phyloP scores from a whole-genome alignment of 2,329 filamentous ascomycete species.

The Paradendryphiella salina region DNA sequence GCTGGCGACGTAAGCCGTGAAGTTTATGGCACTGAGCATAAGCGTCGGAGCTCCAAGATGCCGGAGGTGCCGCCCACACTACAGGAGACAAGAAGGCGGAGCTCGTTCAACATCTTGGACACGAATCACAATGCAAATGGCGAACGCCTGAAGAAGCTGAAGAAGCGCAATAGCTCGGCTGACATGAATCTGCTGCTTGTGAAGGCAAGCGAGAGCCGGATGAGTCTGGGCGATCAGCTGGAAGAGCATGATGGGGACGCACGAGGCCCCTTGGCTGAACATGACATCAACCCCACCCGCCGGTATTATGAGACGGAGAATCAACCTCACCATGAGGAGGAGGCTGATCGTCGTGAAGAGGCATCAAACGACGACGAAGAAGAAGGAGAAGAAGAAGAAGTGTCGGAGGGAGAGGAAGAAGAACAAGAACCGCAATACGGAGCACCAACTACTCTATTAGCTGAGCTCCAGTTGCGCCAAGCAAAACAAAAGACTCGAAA shows the following conservation, averaged over 20 bases:
- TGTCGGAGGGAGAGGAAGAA: constrained; percentile 50
- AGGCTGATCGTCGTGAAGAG: constrained; percentile 41
- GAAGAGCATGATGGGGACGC: constrained; percentile 38
- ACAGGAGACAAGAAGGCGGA: constrained; percentile 42
- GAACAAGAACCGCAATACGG: constrained; percentile 60
- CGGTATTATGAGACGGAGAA: constrained; percentile 23
- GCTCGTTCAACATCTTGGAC: constrained; percentile 45
- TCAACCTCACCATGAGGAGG: constrained; percentile 41
- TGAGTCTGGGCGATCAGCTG: constrained; percentile 43
- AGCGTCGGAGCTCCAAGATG: constrained; percentile 48
- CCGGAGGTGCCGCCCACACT: constrained; percentile 27
- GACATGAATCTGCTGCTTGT: constrained; percentile 43
- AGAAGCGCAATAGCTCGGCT: constrained; percentile 48
- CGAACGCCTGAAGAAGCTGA: constrained; percentile 46
- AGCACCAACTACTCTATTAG: constrained; percentile 84
- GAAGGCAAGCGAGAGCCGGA: constrained; percentile 40
- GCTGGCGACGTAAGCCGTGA: constrained; percentile 75
- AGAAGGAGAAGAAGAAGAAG: constrained; percentile 51
- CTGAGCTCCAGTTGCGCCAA: constrained; percentile 89
- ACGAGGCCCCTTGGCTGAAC: constrained; percentile 29
- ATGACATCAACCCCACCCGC: constrained; percentile 21
- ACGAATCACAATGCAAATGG: constrained; percentile 45
- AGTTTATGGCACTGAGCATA: constrained; percentile 64
- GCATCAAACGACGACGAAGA: constrained; percentile 51
- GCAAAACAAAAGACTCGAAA: constrained; percentile 82